These are phyloP conservation scores for Hapsidospora chrysogenum DNA, from an alignment of 495 filamentous ascomycete species.

Conservation along the genomic window DNA sequence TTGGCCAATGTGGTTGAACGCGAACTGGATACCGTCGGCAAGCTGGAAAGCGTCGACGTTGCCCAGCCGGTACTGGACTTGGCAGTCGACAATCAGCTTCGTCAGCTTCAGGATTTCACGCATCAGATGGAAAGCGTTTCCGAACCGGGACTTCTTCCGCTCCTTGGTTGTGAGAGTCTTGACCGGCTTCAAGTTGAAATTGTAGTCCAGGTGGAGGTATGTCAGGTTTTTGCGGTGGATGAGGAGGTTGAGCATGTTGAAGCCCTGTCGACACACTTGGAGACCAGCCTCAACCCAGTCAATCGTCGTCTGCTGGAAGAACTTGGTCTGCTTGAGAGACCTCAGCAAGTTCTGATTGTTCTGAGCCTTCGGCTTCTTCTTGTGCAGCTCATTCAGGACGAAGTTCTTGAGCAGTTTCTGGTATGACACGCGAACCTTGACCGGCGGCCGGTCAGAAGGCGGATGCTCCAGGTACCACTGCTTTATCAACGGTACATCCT, in stretches of 20 bases:
- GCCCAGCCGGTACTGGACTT: conserved; percentile 93
- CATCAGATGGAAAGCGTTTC: conserved; percentile 99
- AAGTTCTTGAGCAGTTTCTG: conserved; percentile 95
- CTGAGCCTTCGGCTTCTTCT: conserved; percentile 82
- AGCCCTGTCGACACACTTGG: conserved; percentile 95
- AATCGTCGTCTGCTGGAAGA: conserved; percentile 98
- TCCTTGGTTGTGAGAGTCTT: conserved; percentile 99
- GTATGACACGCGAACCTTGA: conserved; percentile 98
- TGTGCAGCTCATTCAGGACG: conserved; percentile 92
- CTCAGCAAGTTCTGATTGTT: conserved; percentile 86
- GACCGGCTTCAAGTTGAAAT: conserved; percentile 98
- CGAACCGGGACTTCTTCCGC: conserved; percentile 98
- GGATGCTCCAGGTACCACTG: conserved; percentile 98
- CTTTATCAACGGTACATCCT: conserved; percentile 94
- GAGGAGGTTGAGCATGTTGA: conserved; percentile 97
- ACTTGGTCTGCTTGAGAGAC: conserved; percentile 88
- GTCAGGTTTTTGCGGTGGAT: conserved; percentile 98
- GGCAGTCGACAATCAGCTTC: conserved; percentile 96
- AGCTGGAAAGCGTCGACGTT: conserved; percentile 99
- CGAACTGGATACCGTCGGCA: conserved; percentile 94
- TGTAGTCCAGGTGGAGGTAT: conserved; percentile 97
- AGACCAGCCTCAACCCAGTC: conserved; percentile 99
- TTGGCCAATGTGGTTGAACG: conserved; percentile 98
- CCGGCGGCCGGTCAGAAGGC: conserved; percentile 59
- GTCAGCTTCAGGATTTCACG: conserved; percentile 94